These are phyloP conservation scores for Candida sp. DNA, from an alignment of 1,139 yeast genomes.

Conservation along the genomic window DNA sequence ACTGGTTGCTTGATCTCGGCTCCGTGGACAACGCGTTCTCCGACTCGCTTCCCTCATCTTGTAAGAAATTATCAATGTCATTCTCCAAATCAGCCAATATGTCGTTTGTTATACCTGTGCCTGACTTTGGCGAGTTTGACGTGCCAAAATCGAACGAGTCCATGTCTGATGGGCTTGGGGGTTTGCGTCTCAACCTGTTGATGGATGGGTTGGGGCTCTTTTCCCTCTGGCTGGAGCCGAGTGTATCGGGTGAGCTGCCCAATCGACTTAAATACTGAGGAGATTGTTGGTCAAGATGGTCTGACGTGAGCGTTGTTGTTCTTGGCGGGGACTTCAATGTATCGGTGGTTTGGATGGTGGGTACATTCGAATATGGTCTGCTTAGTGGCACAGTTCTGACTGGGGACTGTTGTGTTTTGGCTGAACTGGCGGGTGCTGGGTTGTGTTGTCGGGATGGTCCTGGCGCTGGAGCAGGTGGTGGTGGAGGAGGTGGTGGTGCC, in stretches of 20 bases:
- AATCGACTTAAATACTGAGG: conserved; percentile 1
- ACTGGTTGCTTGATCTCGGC: conserved; percentile 1
- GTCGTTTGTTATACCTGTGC: conserved; percentile 9
- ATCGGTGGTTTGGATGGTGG: neutral
- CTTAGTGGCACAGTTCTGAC: neutral
- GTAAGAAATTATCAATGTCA: conserved; percentile 17
- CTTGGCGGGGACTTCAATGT: conserved; percentile 3
- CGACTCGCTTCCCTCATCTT: conserved; percentile 4
- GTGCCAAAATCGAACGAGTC: conserved; percentile 13
- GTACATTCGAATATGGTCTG: neutral
- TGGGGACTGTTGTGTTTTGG: neutral
- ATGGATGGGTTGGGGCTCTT: conserved; percentile 4
- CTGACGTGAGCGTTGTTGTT: conserved; percentile 2
- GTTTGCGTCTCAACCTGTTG: conserved; percentile 20
- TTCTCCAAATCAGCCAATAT: conserved; percentile 14
- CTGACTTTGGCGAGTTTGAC: conserved; percentile 7
- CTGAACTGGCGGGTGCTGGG: neutral
- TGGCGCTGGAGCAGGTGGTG: neutral
- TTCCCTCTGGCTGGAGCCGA: neutral
- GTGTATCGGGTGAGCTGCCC: conserved; percentile 1
- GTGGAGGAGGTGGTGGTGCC: neutral
- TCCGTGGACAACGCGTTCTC: neutral
- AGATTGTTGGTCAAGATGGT: neutral
- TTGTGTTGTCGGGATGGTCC: neutral
- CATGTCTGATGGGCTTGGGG: conserved; percentile 22